Conservation (phyloP, 2,329 filamentous ascomycete species). For the Waltergamsia citrina region DNA sequence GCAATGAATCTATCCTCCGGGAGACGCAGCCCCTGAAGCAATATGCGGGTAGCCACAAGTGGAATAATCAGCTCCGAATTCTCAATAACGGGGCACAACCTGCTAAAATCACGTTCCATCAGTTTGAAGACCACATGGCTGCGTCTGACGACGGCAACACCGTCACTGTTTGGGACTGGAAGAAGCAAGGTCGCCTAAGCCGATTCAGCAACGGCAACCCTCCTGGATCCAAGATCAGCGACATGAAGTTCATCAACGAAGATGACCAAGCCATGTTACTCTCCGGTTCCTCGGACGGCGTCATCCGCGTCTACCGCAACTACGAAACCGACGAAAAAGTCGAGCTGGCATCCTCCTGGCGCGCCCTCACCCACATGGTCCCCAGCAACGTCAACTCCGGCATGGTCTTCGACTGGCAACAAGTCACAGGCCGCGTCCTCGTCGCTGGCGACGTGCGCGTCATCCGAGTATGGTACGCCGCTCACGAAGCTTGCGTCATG, state of each 20-base stretch:
- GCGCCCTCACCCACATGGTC: constrained; percentile 86
- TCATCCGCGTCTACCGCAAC: constrained; percentile 85
- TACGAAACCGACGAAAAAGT: constrained; percentile 72
- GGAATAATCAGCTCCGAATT: constrained; percentile 75
- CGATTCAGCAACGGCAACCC: constrained; percentile 95
- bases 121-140: constrained; percentile 92
- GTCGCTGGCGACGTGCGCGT: constrained; percentile 94
- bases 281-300: constrained; percentile 90
- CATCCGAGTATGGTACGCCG: constrained; percentile 93
- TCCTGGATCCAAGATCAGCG: constrained; percentile 80
- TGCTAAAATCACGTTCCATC: constrained; percentile 89
- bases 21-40: constrained; percentile 93
- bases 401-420: constrained; percentile 97
- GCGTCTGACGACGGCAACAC: constrained; percentile 91
- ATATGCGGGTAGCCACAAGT: constrained; percentile 73
- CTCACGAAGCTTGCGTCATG: constrained; percentile 82
- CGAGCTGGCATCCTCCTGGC: constrained; percentile 83
- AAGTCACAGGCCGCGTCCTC: constrained; percentile 90
- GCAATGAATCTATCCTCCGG: constrained; percentile 85
- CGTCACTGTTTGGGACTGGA: constrained; percentile 90
- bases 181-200: constrained; percentile 62
- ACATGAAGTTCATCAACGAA: constrained; percentile 96
- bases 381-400: constrained; percentile 91
- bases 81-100: constrained; percentile 88
- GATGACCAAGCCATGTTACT: constrained; percentile 92